These are phyloP conservation scores for Puccinia triticina DNA, from an alignment of 1,284 basidiomycete genomes.

Conservation along the genomic window DNA sequence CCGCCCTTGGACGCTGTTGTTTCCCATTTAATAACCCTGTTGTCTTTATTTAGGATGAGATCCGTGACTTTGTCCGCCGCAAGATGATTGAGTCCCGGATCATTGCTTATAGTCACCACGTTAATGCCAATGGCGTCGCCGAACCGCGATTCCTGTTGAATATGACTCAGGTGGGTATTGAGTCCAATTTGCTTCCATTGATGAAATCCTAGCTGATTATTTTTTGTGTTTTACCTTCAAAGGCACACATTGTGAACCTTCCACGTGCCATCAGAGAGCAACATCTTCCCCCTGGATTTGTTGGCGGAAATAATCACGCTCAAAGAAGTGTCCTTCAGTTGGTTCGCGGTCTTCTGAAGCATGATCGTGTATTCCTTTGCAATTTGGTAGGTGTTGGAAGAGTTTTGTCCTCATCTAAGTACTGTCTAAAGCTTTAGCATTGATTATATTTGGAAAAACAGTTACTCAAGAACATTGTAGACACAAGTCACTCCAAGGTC, in stretches of 20 bases:
- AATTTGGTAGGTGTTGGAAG: slow-evolving; percentile 16
- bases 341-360: slow-evolving; percentile 1
- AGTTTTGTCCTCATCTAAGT: neutral
- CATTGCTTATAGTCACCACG: neutral
- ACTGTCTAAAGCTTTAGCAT: neutral
- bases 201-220: neutral
- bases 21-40: neutral
- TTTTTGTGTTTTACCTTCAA: neutral
- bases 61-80: neutral
- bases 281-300: slow-evolving; percentile 12
- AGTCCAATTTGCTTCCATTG: neutral
- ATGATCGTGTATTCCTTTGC: neutral
- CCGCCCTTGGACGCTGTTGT: neutral
- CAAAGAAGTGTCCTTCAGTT: neutral
- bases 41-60: neutral
- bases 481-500: neutral
- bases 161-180: neutral
- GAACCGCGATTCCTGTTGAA: neutral
- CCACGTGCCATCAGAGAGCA: neutral
- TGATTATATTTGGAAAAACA: neutral
- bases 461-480: slow-evolving; percentile 3
- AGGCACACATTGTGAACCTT: neutral
- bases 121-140: neutral
- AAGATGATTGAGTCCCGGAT: neutral
- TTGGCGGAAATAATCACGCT: neutral